Percentiles rank a stretch among this genome's conserved stretches.
These are phyloP conservation scores for Colletotrichum lini DNA, from an alignment of 2,329 filamentous ascomycete genomes.

Conservation along the genomic window DNA sequence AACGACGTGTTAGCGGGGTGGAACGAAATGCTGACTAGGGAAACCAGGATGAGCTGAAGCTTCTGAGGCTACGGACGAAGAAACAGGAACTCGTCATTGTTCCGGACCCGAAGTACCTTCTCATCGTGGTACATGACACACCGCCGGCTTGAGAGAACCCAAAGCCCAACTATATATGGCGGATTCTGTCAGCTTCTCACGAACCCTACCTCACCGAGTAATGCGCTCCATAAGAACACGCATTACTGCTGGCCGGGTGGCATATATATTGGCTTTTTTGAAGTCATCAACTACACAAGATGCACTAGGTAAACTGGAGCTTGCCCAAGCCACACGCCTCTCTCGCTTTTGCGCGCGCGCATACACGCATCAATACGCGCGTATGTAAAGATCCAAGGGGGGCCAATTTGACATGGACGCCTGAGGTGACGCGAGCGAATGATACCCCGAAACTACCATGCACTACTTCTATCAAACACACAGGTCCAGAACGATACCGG, in stretches of 20 bases:
- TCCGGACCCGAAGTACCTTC: slow-evolving; percentile 82
- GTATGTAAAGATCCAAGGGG: slow-evolving; percentile 4
- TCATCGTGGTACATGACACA: slow-evolving; percentile 87
- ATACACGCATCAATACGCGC: neutral
- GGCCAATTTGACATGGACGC: slow-evolving; percentile 3
- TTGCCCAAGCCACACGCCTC: slow-evolving; percentile 2
- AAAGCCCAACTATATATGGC: neutral
- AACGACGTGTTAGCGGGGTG: neutral
- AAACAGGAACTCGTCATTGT: slow-evolving; percentile 89
- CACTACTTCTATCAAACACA: neutral
- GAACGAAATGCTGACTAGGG: slow-evolving; percentile 1
- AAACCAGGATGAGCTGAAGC: slow-evolving; percentile 79
- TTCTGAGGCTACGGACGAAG: slow-evolving; percentile 84
- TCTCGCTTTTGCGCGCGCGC: neutral
- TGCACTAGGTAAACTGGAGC: neutral
- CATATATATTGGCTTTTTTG: slow-evolving; percentile 1
- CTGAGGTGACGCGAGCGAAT: slow-evolving; percentile 26
- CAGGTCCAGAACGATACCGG: slow-evolving; percentile 27
- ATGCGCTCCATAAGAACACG: neutral
- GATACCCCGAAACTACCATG: slow-evolving; percentile 40
- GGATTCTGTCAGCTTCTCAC: slow-evolving; percentile 7
- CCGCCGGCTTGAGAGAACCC: slow-evolving; percentile 68
- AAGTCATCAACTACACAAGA: slow-evolving; percentile 7
- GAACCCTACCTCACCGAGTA: neutral
- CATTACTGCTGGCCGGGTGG: neutral